phyloP scores from a whole-genome alignment of 148 eudicot species.

The Beta vulgaris region DNA sequence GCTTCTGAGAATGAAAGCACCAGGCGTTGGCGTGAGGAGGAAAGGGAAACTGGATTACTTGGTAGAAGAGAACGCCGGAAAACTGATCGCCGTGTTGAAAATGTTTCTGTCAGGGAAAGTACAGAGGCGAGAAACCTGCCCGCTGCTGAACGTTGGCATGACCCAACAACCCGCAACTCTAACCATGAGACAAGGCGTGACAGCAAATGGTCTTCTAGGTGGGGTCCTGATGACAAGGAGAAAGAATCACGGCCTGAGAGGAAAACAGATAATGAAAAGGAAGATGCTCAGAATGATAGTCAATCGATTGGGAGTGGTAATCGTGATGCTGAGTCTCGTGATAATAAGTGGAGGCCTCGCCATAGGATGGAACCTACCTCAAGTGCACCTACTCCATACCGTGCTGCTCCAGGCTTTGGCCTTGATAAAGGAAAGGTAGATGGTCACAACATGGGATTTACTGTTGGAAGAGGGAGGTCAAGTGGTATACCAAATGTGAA shows the following conservation, averaged over 20 bases:
- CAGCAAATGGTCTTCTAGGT: conserved; percentile 91
- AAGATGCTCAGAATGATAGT: conserved; percentile 55
- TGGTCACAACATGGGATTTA: conserved; percentile 65
- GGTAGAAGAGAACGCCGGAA: conserved; percentile 90
- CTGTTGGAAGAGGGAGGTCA: conserved; percentile 83
- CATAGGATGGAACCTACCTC: conserved; percentile 76
- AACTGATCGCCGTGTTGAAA: conserved; percentile 77
- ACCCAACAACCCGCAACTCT: conserved; percentile 55
- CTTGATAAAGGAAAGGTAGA: conserved; percentile 70
- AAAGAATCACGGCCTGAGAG: conserved; percentile 73
- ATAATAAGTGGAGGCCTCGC: conserved; percentile 99
- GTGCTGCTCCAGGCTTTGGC: conserved; percentile 96
- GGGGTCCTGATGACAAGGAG: conserved; percentile 97
- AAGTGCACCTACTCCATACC: conserved; percentile 54
- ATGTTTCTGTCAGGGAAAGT: conserved; percentile 56
- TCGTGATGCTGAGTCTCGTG: conserved; percentile 80
- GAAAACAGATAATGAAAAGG: conserved; percentile 65
- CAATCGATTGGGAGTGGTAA: conserved; percentile 45
- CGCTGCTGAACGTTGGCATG: conserved; percentile 76
- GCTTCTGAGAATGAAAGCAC: conserved; percentile 64
- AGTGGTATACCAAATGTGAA: conserved; percentile 34
- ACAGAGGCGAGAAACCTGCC: conserved; percentile 52
- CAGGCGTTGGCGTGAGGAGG: conserved; percentile 99
- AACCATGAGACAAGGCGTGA: conserved; percentile 70
- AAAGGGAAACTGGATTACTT: conserved; percentile 95